phyloP scores from a whole-genome alignment of 768 basidiomycete genomes.

The Pholiota molesta region DNA sequence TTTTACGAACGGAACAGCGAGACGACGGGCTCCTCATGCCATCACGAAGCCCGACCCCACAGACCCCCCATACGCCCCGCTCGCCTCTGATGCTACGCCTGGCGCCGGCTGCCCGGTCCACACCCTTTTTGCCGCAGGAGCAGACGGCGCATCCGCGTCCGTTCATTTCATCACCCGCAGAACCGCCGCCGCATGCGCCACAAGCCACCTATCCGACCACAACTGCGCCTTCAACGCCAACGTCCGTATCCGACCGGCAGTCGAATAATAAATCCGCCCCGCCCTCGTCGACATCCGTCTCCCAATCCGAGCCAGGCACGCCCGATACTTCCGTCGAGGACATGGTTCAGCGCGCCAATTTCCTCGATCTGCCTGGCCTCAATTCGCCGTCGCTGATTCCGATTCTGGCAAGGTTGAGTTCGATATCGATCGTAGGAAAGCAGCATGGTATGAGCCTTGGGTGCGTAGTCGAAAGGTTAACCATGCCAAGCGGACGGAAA shows the following conservation, averaged over 20 bases:
- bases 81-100: constrained; percentile 39
- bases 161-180: constrained; percentile 43
- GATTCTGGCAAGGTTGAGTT: constrained; percentile 96
- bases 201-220: constrained; percentile 41
- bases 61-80: constrained; percentile 44
- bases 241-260: constrained; percentile 51
- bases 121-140: constrained; percentile 42
- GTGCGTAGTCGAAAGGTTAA: constrained; percentile 63
- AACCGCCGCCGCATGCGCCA: constrained; percentile 27
- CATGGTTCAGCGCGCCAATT: constrained; percentile 42
- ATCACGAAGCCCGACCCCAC: constrained; percentile 38
- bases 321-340: constrained; percentile 54
- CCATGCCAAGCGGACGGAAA: constrained; percentile 59
- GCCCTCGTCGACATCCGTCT: constrained; percentile 45
- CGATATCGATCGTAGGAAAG: constrained; percentile 82
- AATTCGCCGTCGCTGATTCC: constrained; percentile 68
- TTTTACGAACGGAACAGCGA: constrained; percentile 60
- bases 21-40: constrained; percentile 40
- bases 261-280: constrained; percentile 51
- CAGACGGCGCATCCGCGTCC: constrained; percentile 42
- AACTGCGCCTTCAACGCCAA: constrained; percentile 57
- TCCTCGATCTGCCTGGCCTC: constrained; percentile 69
- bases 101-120: constrained; percentile 42
- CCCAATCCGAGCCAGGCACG: constrained; percentile 50
- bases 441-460: constrained; percentile 90